A percentile compares a stretch with the other conserved stretches of the same genome.
Conservation (phyloP, 306 rosid species). For the Begonia loranthoides region DNA sequence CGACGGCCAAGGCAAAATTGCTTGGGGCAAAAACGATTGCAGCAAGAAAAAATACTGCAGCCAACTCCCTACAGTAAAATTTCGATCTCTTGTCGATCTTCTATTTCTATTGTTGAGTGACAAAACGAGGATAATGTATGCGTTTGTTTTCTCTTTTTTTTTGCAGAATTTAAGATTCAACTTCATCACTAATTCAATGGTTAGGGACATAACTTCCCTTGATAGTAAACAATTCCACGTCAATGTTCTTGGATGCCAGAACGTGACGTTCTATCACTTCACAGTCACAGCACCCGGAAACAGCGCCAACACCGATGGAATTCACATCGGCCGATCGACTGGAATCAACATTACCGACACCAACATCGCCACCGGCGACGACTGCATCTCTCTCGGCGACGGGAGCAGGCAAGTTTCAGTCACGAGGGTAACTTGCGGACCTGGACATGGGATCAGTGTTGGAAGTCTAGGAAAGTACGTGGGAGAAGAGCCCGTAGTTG, state of each 20-base stretch:
- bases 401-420: constrained; percentile 16
- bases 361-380: constrained; percentile 29
- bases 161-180: constrained; percentile 25
- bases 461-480: constrained; percentile 29
- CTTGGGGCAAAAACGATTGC: constrained; percentile 27
- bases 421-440: constrained; percentile 22
- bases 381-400: constrained; percentile 39
- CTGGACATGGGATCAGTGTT: constrained; percentile 38
- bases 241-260: constrained; percentile 16
- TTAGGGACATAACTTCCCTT: constrained; percentile 13
- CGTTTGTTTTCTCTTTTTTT: background rate
- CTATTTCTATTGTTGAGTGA: background rate
- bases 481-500: constrained; percentile 11
- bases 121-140: background rate
- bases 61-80: constrained; percentile 15
- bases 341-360: constrained; percentile 18
- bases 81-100: background rate
- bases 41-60: constrained; percentile 6
- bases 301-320: constrained; percentile 37
- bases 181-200: constrained; percentile 15
- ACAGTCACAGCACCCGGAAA: constrained; percentile 17
- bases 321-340: constrained; percentile 31
- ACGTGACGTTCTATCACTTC: constrained; percentile 17
- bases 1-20: constrained; percentile 26
- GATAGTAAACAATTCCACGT: constrained; percentile 26